Base-by-base conservation (phyloP, 2,329 filamentous ascomycete genomes). In the Scedosporium minutisporum region DNA sequence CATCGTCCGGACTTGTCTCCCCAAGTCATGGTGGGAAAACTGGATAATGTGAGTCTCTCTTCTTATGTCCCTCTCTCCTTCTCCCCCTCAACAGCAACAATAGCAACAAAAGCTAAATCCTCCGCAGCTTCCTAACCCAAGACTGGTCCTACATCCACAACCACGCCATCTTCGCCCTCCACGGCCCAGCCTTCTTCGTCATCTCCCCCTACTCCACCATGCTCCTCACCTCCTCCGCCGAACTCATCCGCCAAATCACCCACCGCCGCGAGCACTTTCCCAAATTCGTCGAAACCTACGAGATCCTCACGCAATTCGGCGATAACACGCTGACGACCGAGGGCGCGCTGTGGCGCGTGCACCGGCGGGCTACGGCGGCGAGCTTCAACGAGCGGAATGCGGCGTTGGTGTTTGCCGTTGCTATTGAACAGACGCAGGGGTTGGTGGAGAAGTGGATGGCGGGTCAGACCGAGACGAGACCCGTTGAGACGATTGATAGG, bases 351-450 rank as follows among this genome's bases (percentile, higher is more conserved):
- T 93, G 89, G 90, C 85, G 86, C 38, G 80, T 83, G 73, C 89
- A 93, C 71, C 83, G 89, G 65, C 91, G 89, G 73, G 81, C 87
- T 53, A 88, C 86, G 0, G 83, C 86, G 29, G 85, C 88, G 0
- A 84, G 84, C 3, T 93, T 93, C 73, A 90, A 87, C 63, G 90
- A 93, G 75, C 86, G 82, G 74, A 93, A 91, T 71, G 87, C 90
- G 63, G 78, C 80, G 14, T 71, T 89, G 27, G 85, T 89, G 1
- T 90, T 87, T 72, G 75, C 75, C 7, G 86, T 90, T 70, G 80
- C 82, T 1, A 76, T 88, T 23, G 66, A 69, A 9, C 89, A 93
- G 75, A 82, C 87, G 0, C 75, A 82, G 65, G 80, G 81, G 12
- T 82, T 90, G 82, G 68, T 89, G 33, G 71, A 74, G 42, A 77